phyloP scores from a whole-genome alignment of 192 early-diverging fungal genomes.

The Linnemannia exigua region DNA sequence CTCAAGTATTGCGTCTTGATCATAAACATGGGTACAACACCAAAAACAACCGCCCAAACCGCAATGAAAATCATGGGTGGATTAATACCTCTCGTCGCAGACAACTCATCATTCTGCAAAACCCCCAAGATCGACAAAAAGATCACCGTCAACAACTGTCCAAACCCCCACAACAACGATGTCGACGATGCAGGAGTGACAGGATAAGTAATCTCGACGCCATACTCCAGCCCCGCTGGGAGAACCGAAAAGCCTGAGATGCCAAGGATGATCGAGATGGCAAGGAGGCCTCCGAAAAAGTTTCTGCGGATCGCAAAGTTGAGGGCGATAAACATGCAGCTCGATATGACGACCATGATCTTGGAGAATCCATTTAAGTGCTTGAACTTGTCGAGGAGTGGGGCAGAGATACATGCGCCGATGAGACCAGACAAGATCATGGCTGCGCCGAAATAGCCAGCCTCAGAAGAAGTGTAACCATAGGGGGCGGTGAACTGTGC shows the following conservation, averaged over 20 bases:
- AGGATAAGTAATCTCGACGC: slow-evolving; percentile 38
- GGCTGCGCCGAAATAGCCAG: slow-evolving; percentile 65
- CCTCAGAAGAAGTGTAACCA: slow-evolving; percentile 56
- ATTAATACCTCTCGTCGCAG: slow-evolving; percentile 17
- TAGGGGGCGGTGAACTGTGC: slow-evolving; percentile 60
- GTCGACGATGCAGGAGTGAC: slow-evolving; percentile 37
- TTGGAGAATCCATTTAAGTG: slow-evolving; percentile 61
- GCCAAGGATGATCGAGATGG: slow-evolving; percentile 13
- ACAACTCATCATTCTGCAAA: slow-evolving; percentile 20
- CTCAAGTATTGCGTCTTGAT: slow-evolving; percentile 20
- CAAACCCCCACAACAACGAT: slow-evolving; percentile 30
- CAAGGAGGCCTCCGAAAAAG: slow-evolving; percentile 14
- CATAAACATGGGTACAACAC: slow-evolving; percentile 24
- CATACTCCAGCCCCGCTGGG: slow-evolving; percentile 32
- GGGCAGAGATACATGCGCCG: slow-evolving; percentile 58
- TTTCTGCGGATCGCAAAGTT: slow-evolving; percentile 44
- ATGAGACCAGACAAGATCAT: slow-evolving; percentile 67
- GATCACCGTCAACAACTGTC: slow-evolving; percentile 21
- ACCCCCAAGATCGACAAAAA: slow-evolving; percentile 25
- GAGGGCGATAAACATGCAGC: slow-evolving; percentile 47
- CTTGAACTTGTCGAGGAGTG: slow-evolving; percentile 66
- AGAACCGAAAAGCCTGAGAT: slow-evolving; percentile 27
- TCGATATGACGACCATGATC: slow-evolving; percentile 47
- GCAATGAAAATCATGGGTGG: slow-evolving; percentile 37
- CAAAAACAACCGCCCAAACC: slow-evolving; percentile 25